Evolutionary conservation across 2,329 filamentous ascomycete species (phyloP), one percentile per base, ranked within the genome.

Genomic region (Epichloe gansuensis): DNA sequence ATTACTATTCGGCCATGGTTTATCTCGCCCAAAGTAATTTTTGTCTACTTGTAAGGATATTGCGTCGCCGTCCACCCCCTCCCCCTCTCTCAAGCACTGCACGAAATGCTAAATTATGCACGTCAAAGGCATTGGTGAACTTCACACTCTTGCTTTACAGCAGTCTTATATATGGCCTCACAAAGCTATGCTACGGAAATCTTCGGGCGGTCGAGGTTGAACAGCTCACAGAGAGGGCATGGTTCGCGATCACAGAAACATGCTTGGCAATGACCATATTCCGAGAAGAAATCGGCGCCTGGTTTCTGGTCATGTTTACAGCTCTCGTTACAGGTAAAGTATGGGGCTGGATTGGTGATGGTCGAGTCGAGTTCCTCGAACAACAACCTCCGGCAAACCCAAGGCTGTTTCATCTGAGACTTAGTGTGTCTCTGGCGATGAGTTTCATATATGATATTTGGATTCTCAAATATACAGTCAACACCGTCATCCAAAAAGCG

Each of bases 211-310:
- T 95, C 73, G 93, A 98, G 73, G 87, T 93, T 62, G 94, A 98
- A 69, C 91, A 97, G 67, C 80, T 98, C 13, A 96, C 95, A 65
- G 93, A 98, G 69, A 91, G 91, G 69, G 91, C 88, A 48, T 98
- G 94, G 94, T 96, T 96, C 65, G 91, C 93, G 41, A 88, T 97
- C 42, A 95, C 91, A 46, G 93, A 98, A 72, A 98, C 93, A 58
- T 88, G 91, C 64, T 76, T 98, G 58, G 93, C 93, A 34, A 97
- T 98, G 91, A 96, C 93, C 34, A 95, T 95, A 58, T 97, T 98
- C 69, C 80, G 93, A 45, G 93, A 96, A 57, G 91, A 97, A 66
- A 83, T 98, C 17, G 91, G 93, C 45, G 87, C 86, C 43, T 94
- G 90, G 83, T 95, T 97, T 64, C 75, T 98, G 54, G 83, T 93